Conservation (phyloP, 176 grass and related monocot species). For the Cenchrus fungigraminus region DNA sequence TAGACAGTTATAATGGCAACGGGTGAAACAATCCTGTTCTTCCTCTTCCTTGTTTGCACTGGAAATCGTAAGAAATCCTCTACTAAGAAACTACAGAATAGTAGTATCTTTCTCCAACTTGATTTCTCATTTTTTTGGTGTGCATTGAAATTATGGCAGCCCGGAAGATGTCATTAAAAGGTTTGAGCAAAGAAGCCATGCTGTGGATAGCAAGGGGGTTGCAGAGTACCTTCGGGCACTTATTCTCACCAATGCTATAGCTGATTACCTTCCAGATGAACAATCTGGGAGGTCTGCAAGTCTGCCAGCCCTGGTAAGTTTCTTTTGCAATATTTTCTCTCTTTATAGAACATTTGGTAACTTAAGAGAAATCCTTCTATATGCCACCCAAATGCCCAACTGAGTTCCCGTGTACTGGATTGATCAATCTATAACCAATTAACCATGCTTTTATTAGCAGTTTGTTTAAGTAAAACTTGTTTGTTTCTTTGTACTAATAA, state of each 20-base stretch:
- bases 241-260: conserved; percentile 80
- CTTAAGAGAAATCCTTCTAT: background rate
- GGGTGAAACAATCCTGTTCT: background rate
- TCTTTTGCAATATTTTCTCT: conserved; percentile 13
- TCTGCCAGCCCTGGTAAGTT: conserved; percentile 82
- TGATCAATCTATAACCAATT: background rate
- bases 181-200: conserved; percentile 92
- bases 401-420: background rate
- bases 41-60: conserved; percentile 8
- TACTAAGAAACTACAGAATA: conserved; percentile 20
- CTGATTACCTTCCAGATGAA: conserved; percentile 92
- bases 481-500: conserved; percentile 16
- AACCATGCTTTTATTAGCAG: background rate
- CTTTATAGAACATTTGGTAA: background rate
- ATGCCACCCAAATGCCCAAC: conserved; percentile 1
- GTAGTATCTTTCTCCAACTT: conserved; percentile 22
- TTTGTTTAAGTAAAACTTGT: background rate
- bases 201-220: conserved; percentile 85
- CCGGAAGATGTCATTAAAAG: conserved; percentile 87
- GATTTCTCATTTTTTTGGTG: conserved; percentile 6
- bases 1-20: conserved; percentile 3
- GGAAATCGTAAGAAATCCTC: background rate
- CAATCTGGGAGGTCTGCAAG: conserved; percentile 77
- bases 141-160: conserved; percentile 56
- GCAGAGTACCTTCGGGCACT: conserved; percentile 96